phyloP scores from a whole-genome alignment of 176 grass and related monocot genomes.

The Triticum monococcum region DNA sequence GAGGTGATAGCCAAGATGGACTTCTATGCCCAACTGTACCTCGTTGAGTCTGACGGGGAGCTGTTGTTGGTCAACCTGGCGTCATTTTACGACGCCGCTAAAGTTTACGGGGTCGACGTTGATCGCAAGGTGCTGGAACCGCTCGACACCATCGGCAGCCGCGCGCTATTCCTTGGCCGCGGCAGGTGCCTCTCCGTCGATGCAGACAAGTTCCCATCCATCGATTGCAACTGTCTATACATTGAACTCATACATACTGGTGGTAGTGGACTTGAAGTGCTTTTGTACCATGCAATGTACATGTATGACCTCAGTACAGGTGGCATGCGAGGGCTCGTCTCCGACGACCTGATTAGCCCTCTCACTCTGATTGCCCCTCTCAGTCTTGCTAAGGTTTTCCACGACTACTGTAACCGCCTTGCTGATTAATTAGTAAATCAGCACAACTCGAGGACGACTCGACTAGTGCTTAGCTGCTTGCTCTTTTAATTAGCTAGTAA shows the following conservation, averaged over 20 bases:
- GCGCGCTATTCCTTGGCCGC: neutral
- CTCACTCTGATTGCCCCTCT: neutral
- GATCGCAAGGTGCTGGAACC: neutral
- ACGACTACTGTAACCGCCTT: neutral
- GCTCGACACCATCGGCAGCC: neutral
- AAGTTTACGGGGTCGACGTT: neutral
- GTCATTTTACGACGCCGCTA: neutral
- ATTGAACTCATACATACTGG: too few species aligned
- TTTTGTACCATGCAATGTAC: neutral
- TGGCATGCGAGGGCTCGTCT: neutral
- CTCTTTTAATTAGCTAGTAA: too few species aligned
- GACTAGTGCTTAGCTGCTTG: too few species aligned
- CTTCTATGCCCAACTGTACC: neutral
- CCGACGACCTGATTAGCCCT: neutral
- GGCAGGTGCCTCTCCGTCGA: neutral
- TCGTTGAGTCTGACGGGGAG: neutral
- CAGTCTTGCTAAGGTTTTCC: neutral
- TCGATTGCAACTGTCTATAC: neutral
- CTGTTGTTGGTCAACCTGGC: neutral
- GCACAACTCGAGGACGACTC: too few species aligned
- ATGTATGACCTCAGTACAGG: neutral
- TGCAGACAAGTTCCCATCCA: neutral
- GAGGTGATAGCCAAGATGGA: neutral
- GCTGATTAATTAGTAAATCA: too few species aligned
- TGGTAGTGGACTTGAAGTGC: too few species aligned